Evolutionary conservation across 768 basidiomycete genomes (phyloP).

Genomic region (Xerocomus spinulosus): DNA sequence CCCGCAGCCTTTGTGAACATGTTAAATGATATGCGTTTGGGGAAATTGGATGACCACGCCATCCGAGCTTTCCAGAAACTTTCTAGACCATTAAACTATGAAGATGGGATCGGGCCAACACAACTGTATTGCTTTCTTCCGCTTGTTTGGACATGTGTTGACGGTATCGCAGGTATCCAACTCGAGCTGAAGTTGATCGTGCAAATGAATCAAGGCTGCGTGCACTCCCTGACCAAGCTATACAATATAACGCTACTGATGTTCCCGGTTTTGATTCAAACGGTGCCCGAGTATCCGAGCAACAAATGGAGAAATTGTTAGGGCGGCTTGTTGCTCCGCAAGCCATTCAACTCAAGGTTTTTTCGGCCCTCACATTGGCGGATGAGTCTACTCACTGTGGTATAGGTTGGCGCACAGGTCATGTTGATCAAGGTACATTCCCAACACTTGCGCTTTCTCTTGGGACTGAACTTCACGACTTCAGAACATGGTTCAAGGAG

Average conservation of each 20-base stretch:
- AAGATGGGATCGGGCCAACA: constrained; percentile 76
- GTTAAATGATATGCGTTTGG: constrained; percentile 85
- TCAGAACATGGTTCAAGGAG: constrained; percentile 66
- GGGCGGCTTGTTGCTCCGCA: constrained; percentile 59
- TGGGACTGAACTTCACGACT: background rate
- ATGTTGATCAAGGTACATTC: constrained; percentile 68
- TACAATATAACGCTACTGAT: constrained; percentile 44
- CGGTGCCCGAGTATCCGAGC: constrained; percentile 31
- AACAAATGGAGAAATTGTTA: constrained; percentile 43
- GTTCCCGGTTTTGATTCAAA: constrained; percentile 42
- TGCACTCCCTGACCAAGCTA: constrained; percentile 36
- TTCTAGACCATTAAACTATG: constrained; percentile 53
- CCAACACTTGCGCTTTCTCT: background rate
- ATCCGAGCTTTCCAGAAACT: constrained; percentile 50
- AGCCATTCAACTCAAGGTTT: constrained; percentile 45
- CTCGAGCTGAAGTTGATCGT: constrained; percentile 63
- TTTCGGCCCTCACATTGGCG: background rate
- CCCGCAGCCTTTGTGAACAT: constrained; percentile 68
- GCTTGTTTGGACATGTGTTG: background rate
- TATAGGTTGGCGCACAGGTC: constrained; percentile 76
- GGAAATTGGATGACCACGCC: constrained; percentile 44
- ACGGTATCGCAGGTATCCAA: constrained; percentile 52
- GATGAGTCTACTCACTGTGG: constrained; percentile 1
- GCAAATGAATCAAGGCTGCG: constrained; percentile 56
- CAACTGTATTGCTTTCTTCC: constrained; percentile 53